Percentiles rank a stretch among this genome's conserved stretches.
phyloP scores from a whole-genome alignment of 2,329 filamentous ascomycete genomes.

The Furcasterigmium sp. region DNA sequence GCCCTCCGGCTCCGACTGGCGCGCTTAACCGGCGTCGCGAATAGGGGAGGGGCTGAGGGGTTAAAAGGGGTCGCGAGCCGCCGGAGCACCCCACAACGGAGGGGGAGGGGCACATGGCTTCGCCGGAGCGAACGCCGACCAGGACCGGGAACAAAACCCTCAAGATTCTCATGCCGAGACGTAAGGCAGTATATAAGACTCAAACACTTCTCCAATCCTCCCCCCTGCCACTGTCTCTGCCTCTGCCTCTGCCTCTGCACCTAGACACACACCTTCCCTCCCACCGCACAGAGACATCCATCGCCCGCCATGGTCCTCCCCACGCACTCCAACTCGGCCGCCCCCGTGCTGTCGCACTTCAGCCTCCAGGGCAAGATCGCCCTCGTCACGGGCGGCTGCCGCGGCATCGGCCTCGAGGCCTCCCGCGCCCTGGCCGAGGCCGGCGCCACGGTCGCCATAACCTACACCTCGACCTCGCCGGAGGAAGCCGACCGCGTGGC shows the following conservation, averaged over 20 bases:
- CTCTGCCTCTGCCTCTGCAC: not conserved
- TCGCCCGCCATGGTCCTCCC: not conserved
- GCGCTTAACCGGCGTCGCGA: not conserved
- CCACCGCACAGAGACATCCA: too few relatives aligned
- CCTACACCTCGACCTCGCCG: slow-evolving; percentile 10
- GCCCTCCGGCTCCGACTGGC: not conserved
- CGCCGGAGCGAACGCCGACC: not conserved
- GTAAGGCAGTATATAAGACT: too few relatives aligned
- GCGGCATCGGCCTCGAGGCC: slow-evolving; percentile 43
- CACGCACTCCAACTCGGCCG: not conserved
- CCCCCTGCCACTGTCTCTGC: not conserved
- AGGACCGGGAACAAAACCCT: too few relatives aligned
- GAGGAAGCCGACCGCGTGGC: slow-evolving; percentile 7
- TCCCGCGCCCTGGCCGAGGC: not conserved
- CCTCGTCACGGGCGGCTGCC: slow-evolving; percentile 30
- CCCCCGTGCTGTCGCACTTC: slow-evolving; percentile 8
- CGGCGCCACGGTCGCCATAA: slow-evolving; percentile 1
- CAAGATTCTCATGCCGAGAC: too few relatives aligned
- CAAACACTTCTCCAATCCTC: too few relatives aligned
- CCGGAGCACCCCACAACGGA: not conserved
- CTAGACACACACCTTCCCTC: too few relatives aligned
- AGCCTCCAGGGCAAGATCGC: slow-evolving; percentile 12
- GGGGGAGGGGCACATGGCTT: not conserved
- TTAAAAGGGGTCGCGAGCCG: not conserved
- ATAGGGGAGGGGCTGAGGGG: not conserved